phyloP scores from a whole-genome alignment of 108 stramenopile genomes.

The Skeletonema costatum region DNA sequence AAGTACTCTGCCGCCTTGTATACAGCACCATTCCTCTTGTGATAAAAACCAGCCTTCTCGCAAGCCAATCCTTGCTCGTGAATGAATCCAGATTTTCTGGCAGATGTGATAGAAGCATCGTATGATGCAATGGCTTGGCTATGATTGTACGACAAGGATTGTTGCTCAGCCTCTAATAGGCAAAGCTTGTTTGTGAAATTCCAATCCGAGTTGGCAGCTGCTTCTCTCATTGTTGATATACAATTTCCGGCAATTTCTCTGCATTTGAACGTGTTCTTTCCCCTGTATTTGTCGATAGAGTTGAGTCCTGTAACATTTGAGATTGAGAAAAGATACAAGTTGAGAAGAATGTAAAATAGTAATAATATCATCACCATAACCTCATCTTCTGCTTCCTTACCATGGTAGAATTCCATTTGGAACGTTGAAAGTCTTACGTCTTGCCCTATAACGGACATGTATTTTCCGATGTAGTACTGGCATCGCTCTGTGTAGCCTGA shows the following conservation, averaged over 20 bases:
- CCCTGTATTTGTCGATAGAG: background rate
- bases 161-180: background rate
- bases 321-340: background rate
- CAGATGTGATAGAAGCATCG: background rate
- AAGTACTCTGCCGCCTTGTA: background rate
- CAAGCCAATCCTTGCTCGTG: background rate
- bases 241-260: background rate
- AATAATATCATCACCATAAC: too few relatives aligned
- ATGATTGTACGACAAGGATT: background rate
- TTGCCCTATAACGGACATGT: background rate
- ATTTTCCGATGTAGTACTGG: background rate
- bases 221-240: background rate
- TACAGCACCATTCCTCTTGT: background rate
- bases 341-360: background rate
- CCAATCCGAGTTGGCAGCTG: background rate
- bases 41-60: background rate
- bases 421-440: background rate
- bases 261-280: background rate
- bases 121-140: background rate
- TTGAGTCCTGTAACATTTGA: too few relatives aligned
- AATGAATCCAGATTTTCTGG: background rate
- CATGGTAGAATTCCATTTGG: background rate
- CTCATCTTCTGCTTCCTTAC: background rate
- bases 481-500: constrained; percentile 14
- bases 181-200: too few relatives aligned